Evolutionary conservation across 345 rosid genomes (phyloP).

Genomic region (Eucalyptus cloeziana): DNA sequence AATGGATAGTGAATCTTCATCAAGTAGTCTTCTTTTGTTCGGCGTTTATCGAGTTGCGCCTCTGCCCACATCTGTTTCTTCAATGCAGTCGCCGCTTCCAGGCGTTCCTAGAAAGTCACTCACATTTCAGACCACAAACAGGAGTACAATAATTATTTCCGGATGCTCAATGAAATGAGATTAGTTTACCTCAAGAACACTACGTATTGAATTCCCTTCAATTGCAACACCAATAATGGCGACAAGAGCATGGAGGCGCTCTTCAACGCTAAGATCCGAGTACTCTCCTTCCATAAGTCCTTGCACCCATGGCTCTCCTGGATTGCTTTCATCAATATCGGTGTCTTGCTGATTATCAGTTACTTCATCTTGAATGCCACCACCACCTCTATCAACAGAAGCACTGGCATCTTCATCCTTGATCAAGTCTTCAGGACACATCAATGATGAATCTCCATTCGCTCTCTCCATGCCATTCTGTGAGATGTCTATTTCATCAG

Average conservation of each 20-base stretch:
- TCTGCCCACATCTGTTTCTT: slow-evolving; percentile 96
- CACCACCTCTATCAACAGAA: slow-evolving; percentile 2
- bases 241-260: slow-evolving; percentile 70
- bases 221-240: slow-evolving; percentile 60
- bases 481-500: slow-evolving; percentile 8
- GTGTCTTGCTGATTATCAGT: slow-evolving; percentile 16
- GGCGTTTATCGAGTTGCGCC: slow-evolving; percentile 84
- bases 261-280: slow-evolving; percentile 64
- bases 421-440: slow-evolving; percentile 12
- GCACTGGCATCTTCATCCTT: slow-evolving; percentile 6
- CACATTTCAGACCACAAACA: slow-evolving; percentile 5
- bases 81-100: slow-evolving; percentile 79
- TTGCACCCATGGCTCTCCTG: slow-evolving; percentile 76
- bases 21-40: slow-evolving; percentile 59
- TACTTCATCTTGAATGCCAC: slow-evolving; percentile 1
- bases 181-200: slow-evolving; percentile 50
- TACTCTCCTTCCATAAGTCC: slow-evolving; percentile 82
- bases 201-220: slow-evolving; percentile 68
- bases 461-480: slow-evolving; percentile 8
- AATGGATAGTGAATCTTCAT: slow-evolving; percentile 31
- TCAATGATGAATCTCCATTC: slow-evolving; percentile 10
- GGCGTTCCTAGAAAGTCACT: slow-evolving; percentile 48
- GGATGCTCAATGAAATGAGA: background rate
- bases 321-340: slow-evolving; percentile 56
- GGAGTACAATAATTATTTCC: background rate